phyloP scores from a whole-genome alignment of 78 protist genomes.

The Dictyostelium intermedium region DNA sequence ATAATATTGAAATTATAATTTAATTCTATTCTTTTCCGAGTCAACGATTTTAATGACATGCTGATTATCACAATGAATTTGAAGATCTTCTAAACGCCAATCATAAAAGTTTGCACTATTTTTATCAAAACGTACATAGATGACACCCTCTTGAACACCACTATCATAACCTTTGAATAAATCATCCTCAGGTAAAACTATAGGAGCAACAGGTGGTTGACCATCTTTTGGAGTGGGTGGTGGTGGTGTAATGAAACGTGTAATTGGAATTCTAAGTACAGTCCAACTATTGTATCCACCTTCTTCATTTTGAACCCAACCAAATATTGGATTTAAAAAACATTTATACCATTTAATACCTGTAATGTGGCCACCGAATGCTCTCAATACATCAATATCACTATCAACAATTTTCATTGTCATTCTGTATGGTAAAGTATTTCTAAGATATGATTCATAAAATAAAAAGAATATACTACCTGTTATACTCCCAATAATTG shows the following conservation, averaged over 20 bases:
- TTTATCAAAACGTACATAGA: conserved; percentile 8
- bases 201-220: background rate
- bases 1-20: too few species aligned
- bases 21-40: background rate
- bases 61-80: background rate
- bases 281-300: conserved; percentile 39
- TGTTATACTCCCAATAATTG: background rate
- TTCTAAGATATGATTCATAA: conserved; percentile 51
- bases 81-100: conserved; percentile 32
- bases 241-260: conserved; percentile 43
- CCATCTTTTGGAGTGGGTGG: conserved; percentile 38
- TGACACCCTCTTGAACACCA: conserved; percentile 30
- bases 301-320: conserved; percentile 27
- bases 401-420: conserved; percentile 11
- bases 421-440: conserved; percentile 39
- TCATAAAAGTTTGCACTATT: conserved; percentile 33
- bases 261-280: conserved; percentile 26
- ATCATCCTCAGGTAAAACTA: conserved; percentile 31
- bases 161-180: conserved; percentile 22
- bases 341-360: conserved; percentile 45
- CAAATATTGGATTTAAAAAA: conserved; percentile 32
- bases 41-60: background rate
- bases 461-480: conserved; percentile 50
- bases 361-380: conserved; percentile 43
- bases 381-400: background rate